Base-by-base conservation (phyloP, 2,329 filamentous ascomycete species). In the Ophiostoma sp. region DNA sequence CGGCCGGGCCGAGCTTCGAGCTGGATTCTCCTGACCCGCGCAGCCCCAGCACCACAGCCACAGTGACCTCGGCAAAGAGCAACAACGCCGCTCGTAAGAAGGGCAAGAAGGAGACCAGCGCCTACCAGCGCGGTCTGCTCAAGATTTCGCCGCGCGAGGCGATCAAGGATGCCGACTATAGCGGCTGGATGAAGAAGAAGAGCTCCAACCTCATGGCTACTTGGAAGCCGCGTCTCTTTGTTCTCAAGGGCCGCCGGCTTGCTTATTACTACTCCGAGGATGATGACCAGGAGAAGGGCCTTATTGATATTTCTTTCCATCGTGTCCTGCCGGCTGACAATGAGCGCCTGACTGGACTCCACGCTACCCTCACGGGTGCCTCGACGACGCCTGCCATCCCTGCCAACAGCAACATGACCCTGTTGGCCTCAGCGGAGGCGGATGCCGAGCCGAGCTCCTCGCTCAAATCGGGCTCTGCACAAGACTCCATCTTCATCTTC, bases 101-200 rank as follows among this genome's bases (percentile, higher is more conserved):
- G 82, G 89, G 90, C 70, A 99, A 99, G 84, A 97, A 98, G 80
- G 91, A 94, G 73, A 99, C 96, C 0, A 98, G 95, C 79, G 96
- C 96, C 0, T 99, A 98, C 82, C 93, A 91, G 22, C 91, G 93
- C 39, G 96, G 96, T 0, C 84, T 98, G 55, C 88, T 93, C 77
- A 94, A 95, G 82, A 92, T 95, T 74, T 84, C 89, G 0, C 96
- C 96, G 0, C 86, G 90, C 72, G 93, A 97, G 80, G 94, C 95
- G 75, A 96, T 97, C 82, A 85, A 90, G 75, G 90, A 90, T 75
- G 95, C 94, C 72, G 95, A 99, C 79, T 98, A 97, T 81, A 95
- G 92, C 78, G 96, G 96, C 0, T 99, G 96, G 96, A 99, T 99
- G 96, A 98, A 96, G 86, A 99, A 99, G 87, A 95, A 97, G 82